These are phyloP conservation scores for Coniella vitis DNA, from an alignment of 2,329 filamentous ascomycete species.

Conservation along the genomic window DNA sequence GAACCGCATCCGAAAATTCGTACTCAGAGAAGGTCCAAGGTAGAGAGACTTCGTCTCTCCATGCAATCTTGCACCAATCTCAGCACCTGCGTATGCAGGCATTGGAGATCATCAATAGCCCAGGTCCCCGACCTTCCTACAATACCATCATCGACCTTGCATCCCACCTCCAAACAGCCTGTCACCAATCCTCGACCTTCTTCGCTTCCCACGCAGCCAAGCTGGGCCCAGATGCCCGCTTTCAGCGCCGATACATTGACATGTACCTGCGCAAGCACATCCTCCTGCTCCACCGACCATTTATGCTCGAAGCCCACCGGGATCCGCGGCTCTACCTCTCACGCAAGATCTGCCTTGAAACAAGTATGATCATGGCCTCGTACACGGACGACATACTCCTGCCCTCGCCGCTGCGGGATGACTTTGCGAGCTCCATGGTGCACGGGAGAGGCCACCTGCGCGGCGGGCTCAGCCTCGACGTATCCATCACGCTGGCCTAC, in stretches of 20 bases:
- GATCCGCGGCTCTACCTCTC: slow-evolving; percentile 21
- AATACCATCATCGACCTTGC: slow-evolving; percentile 16
- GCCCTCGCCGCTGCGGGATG: background rate
- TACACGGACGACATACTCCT: slow-evolving; percentile 16
- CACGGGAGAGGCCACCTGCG: slow-evolving; percentile 4
- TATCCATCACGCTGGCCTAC: slow-evolving; percentile 3
- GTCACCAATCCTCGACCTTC: slow-evolving; percentile 18
- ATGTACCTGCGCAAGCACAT: slow-evolving; percentile 21
- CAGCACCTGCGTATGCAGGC: slow-evolving; percentile 18
- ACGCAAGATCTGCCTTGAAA: slow-evolving; percentile 21
- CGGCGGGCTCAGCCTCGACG: slow-evolving; percentile 4
- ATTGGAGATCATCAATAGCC: slow-evolving; percentile 19
- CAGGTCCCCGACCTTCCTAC: slow-evolving; percentile 11
- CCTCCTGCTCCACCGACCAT: slow-evolving; percentile 21
- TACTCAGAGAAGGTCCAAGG: slow-evolving; percentile 4
- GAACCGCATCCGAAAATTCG: background rate
- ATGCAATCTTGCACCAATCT: slow-evolving; percentile 20
- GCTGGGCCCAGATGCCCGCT: slow-evolving; percentile 5
- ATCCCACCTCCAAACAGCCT: slow-evolving; percentile 17
- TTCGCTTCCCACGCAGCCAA: slow-evolving; percentile 10
- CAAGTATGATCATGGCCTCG: slow-evolving; percentile 20
- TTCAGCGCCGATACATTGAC: slow-evolving; percentile 22
- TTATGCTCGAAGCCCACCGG: slow-evolving; percentile 17
- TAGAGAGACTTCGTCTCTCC: slow-evolving; percentile 19
- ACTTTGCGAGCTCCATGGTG: slow-evolving; percentile 3